phyloP scores from a whole-genome alignment of 2,329 filamentous ascomycete genomes.

The Colletotrichum nymphaeae region DNA sequence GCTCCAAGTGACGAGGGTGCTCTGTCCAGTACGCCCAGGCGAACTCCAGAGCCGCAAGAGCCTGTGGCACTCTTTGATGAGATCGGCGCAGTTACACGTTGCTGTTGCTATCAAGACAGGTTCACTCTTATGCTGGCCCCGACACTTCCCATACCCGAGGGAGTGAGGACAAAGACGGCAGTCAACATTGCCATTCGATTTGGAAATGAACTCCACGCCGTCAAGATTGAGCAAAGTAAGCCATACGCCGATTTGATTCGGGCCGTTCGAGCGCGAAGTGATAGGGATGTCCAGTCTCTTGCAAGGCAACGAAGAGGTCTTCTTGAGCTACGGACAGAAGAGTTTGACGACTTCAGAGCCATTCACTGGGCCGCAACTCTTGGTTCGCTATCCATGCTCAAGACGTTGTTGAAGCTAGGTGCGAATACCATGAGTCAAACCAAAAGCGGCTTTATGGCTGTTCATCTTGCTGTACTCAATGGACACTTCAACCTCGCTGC shows the following conservation, averaged over 20 bases:
- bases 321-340: background rate
- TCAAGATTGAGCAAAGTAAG: background rate
- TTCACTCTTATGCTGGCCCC: background rate
- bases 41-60: background rate
- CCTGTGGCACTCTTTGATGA: background rate
- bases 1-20: too few species aligned
- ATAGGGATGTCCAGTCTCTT: background rate
- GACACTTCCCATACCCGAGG: background rate
- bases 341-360: slow-evolving; percentile 13
- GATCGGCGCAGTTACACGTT: background rate
- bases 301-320: background rate
- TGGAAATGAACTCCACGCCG: background rate
- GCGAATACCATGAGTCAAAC: background rate
- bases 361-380: slow-evolving; percentile 15
- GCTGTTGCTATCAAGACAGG: background rate
- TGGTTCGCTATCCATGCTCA: background rate
- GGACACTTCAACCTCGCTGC: background rate
- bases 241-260: slow-evolving; percentile 5
- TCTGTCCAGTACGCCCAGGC: background rate
- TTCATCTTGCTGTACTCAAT: slow-evolving; percentile 11
- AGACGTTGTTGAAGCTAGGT: slow-evolving; percentile 3
- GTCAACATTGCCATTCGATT: background rate
- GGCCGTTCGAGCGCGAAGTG: background rate
- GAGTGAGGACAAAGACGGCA: background rate
- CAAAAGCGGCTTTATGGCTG: slow-evolving; percentile 1